Evolutionary conservation across 2,329 filamentous ascomycete genomes (phyloP).

Genomic region (Xylaria sp.): DNA sequence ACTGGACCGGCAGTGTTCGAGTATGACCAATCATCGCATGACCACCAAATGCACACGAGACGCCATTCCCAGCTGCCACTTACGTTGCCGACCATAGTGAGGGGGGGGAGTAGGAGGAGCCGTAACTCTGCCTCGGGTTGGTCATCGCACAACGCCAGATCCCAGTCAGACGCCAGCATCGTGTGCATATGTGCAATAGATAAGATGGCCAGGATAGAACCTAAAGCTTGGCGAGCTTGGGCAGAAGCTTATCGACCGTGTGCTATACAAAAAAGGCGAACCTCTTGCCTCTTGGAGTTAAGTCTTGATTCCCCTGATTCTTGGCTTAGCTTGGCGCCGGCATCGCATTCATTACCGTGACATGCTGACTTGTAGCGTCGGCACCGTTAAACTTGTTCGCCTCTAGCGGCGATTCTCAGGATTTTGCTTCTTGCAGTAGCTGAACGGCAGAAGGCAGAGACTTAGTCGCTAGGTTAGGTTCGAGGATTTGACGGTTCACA

Average conservation of each 20-base stretch:
- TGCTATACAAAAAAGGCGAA: conserved; percentile 16
- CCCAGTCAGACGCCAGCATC: conserved; percentile 15
- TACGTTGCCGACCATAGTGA: conserved; percentile 12
- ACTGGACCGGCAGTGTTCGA: conserved; percentile 12
- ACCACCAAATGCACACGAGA: conserved; percentile 7
- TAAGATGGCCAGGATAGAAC: conserved; percentile 27
- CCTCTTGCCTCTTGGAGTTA: conserved; percentile 35
- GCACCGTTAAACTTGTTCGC: background rate
- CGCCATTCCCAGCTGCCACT: conserved; percentile 28
- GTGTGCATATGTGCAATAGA: conserved; percentile 21
- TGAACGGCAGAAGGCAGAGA: background rate
- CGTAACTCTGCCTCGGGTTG: conserved; percentile 9
- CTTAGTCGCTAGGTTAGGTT: background rate
- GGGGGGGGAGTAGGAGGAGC: conserved; percentile 13
- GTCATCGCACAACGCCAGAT: conserved; percentile 14
- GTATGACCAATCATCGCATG: conserved; percentile 18
- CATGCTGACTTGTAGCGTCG: conserved; percentile 11
- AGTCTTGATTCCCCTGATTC: conserved; percentile 28
- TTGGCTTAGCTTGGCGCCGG: conserved; percentile 30
- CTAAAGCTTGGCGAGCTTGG: conserved; percentile 26
- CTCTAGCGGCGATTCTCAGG: conserved; percentile 1
- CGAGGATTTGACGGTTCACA: conserved; percentile 6
- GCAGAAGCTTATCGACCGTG: conserved; percentile 35
- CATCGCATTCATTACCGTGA: conserved; percentile 21
- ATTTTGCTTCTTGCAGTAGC: background rate